phyloP scores from a whole-genome alignment of 495 filamentous ascomycete species.

The Tuber umbilicatum region DNA sequence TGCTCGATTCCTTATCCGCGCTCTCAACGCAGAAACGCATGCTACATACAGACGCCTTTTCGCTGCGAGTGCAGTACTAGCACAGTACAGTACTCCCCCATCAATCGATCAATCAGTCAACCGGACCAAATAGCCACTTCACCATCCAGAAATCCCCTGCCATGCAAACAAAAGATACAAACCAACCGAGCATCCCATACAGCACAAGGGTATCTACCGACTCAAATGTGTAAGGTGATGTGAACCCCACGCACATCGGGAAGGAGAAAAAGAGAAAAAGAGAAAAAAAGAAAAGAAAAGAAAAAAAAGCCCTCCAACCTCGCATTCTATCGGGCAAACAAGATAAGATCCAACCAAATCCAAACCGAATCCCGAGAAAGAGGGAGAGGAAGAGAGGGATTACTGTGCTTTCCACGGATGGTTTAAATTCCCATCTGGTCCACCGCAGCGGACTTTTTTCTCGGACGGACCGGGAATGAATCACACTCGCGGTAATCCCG shows the following conservation, averaged over 20 bases:
- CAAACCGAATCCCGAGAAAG: neutral
- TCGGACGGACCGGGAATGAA: neutral
- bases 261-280: neutral
- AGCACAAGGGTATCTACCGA: neutral
- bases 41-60: neutral
- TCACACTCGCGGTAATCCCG: neutral
- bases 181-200: slow-evolving; percentile 1
- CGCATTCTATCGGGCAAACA: neutral
- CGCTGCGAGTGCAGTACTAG: too few relatives aligned
- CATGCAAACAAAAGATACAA: neutral
- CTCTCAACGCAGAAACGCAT: neutral
- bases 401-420: neutral
- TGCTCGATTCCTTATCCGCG: neutral
- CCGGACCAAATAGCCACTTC: neutral
- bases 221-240: neutral
- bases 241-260: slow-evolving; percentile 2
- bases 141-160: neutral
- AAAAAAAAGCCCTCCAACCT: neutral
- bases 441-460: neutral
- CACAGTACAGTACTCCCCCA: neutral
- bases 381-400: neutral
- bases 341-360: neutral
- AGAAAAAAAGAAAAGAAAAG: neutral
- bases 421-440: neutral
- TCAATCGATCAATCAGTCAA: neutral